Base-by-base conservation (phyloP, 768 basidiomycete species). In the Podaxis mareebaensis region DNA sequence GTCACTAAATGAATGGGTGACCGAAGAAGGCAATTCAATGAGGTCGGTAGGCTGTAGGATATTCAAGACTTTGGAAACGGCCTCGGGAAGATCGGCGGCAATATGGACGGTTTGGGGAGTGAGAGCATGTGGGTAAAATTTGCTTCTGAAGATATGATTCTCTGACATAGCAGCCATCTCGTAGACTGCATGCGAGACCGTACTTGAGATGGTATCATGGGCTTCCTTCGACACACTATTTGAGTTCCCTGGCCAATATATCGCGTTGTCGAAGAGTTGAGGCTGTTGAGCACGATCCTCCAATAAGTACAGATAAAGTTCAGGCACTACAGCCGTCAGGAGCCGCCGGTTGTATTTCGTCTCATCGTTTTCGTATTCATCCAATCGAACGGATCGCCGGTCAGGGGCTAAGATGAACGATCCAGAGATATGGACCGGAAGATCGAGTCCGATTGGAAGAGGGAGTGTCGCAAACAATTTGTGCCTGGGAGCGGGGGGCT, bases 141-240 rank as follows among this genome's bases (percentile, higher is more conserved):
- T 66, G 61, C 33, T 68, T 67, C 40, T 70, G 48, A 49, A 55
- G 38, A 60, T 49, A 1, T 26, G 38, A 26, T 22, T 17, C n/a
- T 13, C 52, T 1, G 61, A 62, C 6, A 5, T 49, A 3, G 15
- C 61, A 1, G 44, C 61, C 53, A 49, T 28, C 42, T 40, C 11
- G 24, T 65, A 65, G 15, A 66, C 61, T 13, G 52, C 51, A 20
- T 51, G 53, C 5, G 39, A 33, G 17, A 66, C 26, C n/a, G 52
- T 17, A 15, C 15, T 61, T 44, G 64, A 64, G 10, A 63, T 71
- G 10, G 44, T 39, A 39, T 73, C 72, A 1, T 67, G 67, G 4
- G 59, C 36, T 11, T 53, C 54, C 11, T 55, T 46, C 6, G 10
- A n/a, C 5, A 15, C n/a, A n/a, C 26, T 36, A 2, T 36, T 38